phyloP scores from a whole-genome alignment of 805 yeast species.

The Barnettozyma pratensis region DNA sequence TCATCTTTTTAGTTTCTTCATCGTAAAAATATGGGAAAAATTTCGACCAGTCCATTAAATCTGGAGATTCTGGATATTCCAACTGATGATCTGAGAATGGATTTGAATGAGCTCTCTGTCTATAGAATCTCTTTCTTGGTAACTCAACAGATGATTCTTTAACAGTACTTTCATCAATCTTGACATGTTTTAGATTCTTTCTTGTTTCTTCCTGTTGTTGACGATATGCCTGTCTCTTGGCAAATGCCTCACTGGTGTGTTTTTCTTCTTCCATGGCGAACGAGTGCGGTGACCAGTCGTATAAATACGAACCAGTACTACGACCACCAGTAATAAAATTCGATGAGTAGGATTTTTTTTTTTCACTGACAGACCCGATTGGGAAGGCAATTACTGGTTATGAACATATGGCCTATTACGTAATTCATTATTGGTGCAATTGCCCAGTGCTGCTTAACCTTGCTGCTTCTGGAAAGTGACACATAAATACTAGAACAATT shows the following conservation, averaged over 20 bases:
- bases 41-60: constrained; percentile 80
- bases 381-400: no score
- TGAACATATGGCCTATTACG: no score
- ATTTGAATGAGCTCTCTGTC: constrained; percentile 97
- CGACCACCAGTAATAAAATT: no score
- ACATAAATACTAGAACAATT: no score
- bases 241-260: constrained; percentile 19
- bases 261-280: constrained; percentile 6
- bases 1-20: constrained; percentile 35
- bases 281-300: no score
- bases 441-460: no score
- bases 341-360: no score
- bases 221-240: constrained; percentile 36
- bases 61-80: constrained; percentile 81
- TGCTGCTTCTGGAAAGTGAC: no score
- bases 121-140: constrained; percentile 81
- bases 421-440: no score
- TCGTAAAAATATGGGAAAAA: constrained; percentile 61
- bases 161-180: constrained; percentile 32
- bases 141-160: constrained; percentile 36
- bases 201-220: constrained; percentile 45
- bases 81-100: constrained; percentile 94
- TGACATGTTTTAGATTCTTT: constrained; percentile 41
- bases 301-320: no score
- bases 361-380: no score